Base-by-base conservation (phyloP, 352 stramenopile species). In the Pythium pyrilobum region DNA sequence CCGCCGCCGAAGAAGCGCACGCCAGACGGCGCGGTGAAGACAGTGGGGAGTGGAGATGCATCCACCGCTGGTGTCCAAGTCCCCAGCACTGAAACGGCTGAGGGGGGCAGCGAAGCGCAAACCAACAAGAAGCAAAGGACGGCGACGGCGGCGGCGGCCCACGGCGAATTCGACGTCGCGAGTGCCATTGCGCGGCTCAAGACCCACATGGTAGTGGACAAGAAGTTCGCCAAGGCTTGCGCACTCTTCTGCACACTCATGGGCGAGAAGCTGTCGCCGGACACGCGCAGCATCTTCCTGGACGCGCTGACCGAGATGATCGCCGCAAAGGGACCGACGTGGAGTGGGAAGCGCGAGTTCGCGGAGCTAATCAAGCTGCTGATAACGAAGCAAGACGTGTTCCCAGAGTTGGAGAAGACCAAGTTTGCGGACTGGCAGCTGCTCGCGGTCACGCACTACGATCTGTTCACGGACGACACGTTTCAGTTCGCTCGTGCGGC, bases 391-490 rank as follows among this genome's bases (percentile, higher is more conserved):
- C 58, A 62, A 3, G 59, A 71, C 0, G 20, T 70, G 5, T 13
- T 82, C 15, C 36, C 4, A 1, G 38, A 56, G 2, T 42, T 41
- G 9, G 52, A 69, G 47, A 48, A 12, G 2, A 29, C 33, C 24
- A 38, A 76, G 16, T 66, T 59, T 21, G 66, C 72, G 0, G 47
- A 71, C 32, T 92, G 78, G 81, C 69, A 71, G 52, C 65, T 89
- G 32, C 33, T 84, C 21, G 70, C 66, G 3, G 50, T 89, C 54
- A 85, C 77, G 1, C 77, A 89, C 48, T 57, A 64, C 11, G 71
- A 87, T 47, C 71, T 92, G 10, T 85, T 87, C 53, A 92, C 79
- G 7, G 81, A 92, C 56, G 81, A 92, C 56, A 86, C 81, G 48
- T 92, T 87, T 42, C 59, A 86, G 62, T 92, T 92, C 56, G 78